Conservation (phyloP, 73 alveolate species). For the Paramecium bursaria region DNA sequence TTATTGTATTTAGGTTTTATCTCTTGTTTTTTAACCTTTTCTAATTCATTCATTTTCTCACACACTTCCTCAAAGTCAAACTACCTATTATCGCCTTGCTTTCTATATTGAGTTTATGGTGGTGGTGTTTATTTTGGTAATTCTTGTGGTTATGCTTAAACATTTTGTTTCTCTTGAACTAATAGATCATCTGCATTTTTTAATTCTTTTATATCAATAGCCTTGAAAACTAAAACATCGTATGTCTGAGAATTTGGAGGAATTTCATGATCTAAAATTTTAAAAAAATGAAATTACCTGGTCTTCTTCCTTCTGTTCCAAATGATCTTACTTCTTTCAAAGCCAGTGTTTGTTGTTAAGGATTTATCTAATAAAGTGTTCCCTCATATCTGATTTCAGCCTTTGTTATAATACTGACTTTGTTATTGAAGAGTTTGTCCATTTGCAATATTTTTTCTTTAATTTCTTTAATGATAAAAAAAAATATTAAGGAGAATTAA, state of each 20-base stretch:
- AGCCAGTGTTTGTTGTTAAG: conserved; percentile 62
- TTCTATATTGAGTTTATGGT: too few relatives aligned
- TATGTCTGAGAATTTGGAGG: conserved; percentile 55
- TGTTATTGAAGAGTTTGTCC: conserved; percentile 30
- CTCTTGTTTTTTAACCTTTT: conserved; percentile 41
- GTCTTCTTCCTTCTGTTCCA: conserved; percentile 71
- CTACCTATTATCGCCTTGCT: too few relatives aligned
- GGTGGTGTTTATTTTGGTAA: too few relatives aligned
- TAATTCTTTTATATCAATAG: conserved; percentile 44
- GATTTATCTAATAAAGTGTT: conserved; percentile 60
- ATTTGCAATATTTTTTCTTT: too few relatives aligned
- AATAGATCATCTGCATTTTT: conserved; percentile 12
- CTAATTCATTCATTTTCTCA: conserved; percentile 5
- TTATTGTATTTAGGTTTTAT: conserved; percentile 40
- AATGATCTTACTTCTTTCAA: conserved; percentile 67
- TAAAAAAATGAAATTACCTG: conserved; percentile 52
- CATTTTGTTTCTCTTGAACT: too few relatives aligned
- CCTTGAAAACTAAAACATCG: conserved; percentile 47
- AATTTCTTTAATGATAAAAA: too few relatives aligned
- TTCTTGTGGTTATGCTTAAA: too few relatives aligned
- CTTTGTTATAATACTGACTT: conserved; percentile 66
- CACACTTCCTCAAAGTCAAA: conserved; percentile 49
- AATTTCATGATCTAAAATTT: conserved; percentile 61
- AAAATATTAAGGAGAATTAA: too few relatives aligned
- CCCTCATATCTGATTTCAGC: conserved; percentile 70